These are phyloP conservation scores for Auricularia cornea DNA, from an alignment of 768 basidiomycete species.

Conservation along the genomic window DNA sequence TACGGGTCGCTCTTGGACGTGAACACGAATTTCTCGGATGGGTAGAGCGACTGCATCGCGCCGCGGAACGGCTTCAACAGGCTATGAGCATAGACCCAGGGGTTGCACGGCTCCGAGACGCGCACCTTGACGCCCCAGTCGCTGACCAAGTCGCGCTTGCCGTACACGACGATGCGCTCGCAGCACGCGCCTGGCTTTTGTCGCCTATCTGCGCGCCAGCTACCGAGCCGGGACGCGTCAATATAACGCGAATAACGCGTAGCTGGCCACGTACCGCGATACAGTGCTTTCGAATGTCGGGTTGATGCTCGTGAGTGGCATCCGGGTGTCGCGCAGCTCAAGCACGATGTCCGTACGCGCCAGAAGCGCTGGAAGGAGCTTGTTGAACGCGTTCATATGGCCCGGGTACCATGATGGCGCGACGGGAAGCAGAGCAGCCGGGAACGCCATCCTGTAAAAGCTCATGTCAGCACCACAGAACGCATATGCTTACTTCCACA, in stretches of 20 bases:
- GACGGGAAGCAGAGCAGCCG: conserved; percentile 36
- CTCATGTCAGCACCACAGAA: too few relatives aligned
- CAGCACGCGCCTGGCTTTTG: conserved; percentile 31
- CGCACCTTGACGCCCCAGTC: conserved; percentile 80
- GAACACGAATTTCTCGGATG: conserved; percentile 59
- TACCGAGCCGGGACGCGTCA: conserved; percentile 5
- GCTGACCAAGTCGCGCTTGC: conserved; percentile 88
- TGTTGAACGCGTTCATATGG: conserved; percentile 86
- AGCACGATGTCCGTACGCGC: conserved; percentile 84
- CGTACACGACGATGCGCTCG: conserved; percentile 84
- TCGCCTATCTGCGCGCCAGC: conserved; percentile 8
- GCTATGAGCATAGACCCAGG: background rate
- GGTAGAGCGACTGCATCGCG: conserved; percentile 64
- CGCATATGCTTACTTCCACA: too few relatives aligned
- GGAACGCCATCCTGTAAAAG: background rate
- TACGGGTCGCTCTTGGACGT: conserved; percentile 59
- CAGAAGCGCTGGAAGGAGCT: conserved; percentile 66
- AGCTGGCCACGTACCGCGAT: conserved; percentile 2
- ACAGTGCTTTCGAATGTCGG: conserved; percentile 62
- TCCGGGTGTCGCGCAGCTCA: conserved; percentile 86
- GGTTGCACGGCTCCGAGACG: background rate
- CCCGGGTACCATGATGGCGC: conserved; percentile 94
- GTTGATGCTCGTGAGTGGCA: conserved; percentile 93
- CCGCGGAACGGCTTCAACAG: conserved; percentile 55
- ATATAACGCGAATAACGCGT: too few relatives aligned